These are phyloP conservation scores for Dalbergia cultrata DNA, from an alignment of 306 rosid genomes.

Conservation along the genomic window DNA sequence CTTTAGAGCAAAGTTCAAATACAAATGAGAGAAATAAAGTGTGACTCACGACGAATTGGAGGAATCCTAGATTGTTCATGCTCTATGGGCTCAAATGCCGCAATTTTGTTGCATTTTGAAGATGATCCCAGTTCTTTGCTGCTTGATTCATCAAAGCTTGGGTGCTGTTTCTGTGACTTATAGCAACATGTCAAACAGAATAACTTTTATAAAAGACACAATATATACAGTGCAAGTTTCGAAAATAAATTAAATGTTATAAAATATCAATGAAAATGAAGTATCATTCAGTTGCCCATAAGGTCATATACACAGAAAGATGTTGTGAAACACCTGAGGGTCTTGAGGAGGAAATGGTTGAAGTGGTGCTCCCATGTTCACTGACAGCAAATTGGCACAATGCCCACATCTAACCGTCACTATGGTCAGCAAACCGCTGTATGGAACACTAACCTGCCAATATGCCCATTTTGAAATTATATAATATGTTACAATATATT, in stretches of 20 bases:
- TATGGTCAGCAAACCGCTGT: constrained; percentile 64
- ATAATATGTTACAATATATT: constrained; percentile 1
- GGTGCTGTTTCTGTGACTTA: constrained; percentile 65
- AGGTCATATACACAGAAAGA: not conserved
- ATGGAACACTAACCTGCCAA: constrained; percentile 95
- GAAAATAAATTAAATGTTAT: too few species aligned
- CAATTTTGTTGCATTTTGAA: constrained; percentile 67
- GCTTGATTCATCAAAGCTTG: constrained; percentile 66
- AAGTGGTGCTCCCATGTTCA: constrained; percentile 74
- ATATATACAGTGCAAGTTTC: not conserved
- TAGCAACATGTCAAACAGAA: constrained; percentile 27
- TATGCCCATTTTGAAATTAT: constrained; percentile 30
- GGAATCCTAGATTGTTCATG: constrained; percentile 78
- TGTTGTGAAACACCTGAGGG: constrained; percentile 54
- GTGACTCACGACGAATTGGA: constrained; percentile 85
- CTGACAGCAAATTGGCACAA: constrained; percentile 89
- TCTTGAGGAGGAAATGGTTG: constrained; percentile 68
- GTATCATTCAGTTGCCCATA: constrained; percentile 28
- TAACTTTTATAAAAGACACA: not conserved
- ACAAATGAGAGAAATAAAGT: too few species aligned
- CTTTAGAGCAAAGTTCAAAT: too few species aligned
- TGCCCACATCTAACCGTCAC: constrained; percentile 99
- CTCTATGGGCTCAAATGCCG: constrained; percentile 65
- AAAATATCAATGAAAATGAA: too few species aligned
- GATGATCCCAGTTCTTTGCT: constrained; percentile 72